Evolutionary conservation across 352 stramenopile species (phyloP).

Genomic region (Phytophthora pluvialis): DNA sequence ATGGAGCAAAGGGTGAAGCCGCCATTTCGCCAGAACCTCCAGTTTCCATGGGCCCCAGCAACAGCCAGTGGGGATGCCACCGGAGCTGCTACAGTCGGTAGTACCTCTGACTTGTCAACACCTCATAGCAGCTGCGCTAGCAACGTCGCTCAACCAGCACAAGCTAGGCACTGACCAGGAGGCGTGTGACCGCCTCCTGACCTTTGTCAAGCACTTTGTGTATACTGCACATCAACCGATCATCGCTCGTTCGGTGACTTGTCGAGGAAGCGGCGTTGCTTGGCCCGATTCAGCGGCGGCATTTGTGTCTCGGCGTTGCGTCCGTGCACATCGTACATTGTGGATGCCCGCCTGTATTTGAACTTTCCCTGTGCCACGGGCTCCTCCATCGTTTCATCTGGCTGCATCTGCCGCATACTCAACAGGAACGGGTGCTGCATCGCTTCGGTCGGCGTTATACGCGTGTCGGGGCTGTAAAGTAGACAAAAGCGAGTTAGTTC

Average conservation of each 20-base stretch:
- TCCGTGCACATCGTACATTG: constrained; percentile 47
- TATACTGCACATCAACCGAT: constrained; percentile 16
- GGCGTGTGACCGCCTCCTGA: not conserved
- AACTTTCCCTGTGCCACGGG: constrained; percentile 48
- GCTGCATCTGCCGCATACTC: constrained; percentile 42
- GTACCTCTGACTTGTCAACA: not conserved
- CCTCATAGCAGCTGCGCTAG: not conserved
- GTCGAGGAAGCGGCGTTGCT: constrained; percentile 55
- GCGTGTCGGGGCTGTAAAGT: constrained; percentile 65
- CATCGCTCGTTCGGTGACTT: constrained; percentile 49
- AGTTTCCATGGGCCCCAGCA: constrained; percentile 8
- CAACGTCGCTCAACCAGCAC: not conserved
- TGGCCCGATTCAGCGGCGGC: constrained; percentile 47
- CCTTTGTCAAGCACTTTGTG: constrained; percentile 16
- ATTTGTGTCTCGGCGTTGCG: constrained; percentile 40
- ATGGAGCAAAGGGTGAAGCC: not conserved
- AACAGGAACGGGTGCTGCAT: constrained; percentile 94
- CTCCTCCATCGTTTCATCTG: constrained; percentile 45
- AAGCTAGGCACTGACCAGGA: constrained; percentile 2
- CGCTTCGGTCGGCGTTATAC: constrained; percentile 94
- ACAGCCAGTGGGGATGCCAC: constrained; percentile 1
- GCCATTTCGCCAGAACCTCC: not conserved
- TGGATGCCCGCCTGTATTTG: constrained; percentile 55
- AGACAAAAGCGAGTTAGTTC: constrained; percentile 9
- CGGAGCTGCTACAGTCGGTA: not conserved